These are phyloP conservation scores for Trichosporon sp. DNA, from an alignment of 1,284 basidiomycete genomes.

Conservation along the genomic window DNA sequence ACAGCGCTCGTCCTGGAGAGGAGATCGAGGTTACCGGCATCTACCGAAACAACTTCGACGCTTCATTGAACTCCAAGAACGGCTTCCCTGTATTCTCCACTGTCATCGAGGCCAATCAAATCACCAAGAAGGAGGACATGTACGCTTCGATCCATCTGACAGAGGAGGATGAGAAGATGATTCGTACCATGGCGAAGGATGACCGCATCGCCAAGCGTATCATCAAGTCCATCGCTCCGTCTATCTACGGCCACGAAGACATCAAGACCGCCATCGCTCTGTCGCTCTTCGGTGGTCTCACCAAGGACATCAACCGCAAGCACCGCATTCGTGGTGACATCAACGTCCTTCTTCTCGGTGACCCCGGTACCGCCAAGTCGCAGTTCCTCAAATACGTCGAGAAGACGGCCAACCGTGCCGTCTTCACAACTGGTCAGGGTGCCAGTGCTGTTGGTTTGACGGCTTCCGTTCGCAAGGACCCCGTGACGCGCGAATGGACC, in stretches of 20 bases:
- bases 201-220: conserved; percentile 94
- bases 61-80: conserved; percentile 95
- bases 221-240: conserved; percentile 95
- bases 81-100: conserved; percentile 99
- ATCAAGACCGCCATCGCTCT: conserved; percentile 97
- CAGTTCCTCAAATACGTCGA: conserved; percentile 99
- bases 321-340: conserved; percentile 96
- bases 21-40: conserved; percentile 97
- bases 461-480: conserved; percentile 94
- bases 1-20: conserved; percentile 95
- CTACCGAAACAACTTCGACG: conserved; percentile 98
- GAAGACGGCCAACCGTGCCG: conserved; percentile 93
- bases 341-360: conserved; percentile 90
- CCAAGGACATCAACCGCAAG: conserved; percentile 95
- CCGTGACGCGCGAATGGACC: conserved; percentile 96
- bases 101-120: conserved; percentile 92
- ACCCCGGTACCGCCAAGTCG: conserved; percentile 97
- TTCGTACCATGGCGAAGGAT: conserved; percentile 77
- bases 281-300: conserved; percentile 85
- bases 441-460: conserved; percentile 97
- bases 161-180: conserved; percentile 91
- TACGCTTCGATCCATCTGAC: conserved; percentile 95
- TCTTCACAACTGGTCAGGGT: conserved; percentile 98
- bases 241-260: conserved; percentile 97
- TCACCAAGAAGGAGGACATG: conserved; percentile 90